A percentile compares a stretch with the other conserved stretches of the same genome.
Evolutionary conservation across 805 yeast species (phyloP).

Genomic region (Jamesozyma lodderae): DNA sequence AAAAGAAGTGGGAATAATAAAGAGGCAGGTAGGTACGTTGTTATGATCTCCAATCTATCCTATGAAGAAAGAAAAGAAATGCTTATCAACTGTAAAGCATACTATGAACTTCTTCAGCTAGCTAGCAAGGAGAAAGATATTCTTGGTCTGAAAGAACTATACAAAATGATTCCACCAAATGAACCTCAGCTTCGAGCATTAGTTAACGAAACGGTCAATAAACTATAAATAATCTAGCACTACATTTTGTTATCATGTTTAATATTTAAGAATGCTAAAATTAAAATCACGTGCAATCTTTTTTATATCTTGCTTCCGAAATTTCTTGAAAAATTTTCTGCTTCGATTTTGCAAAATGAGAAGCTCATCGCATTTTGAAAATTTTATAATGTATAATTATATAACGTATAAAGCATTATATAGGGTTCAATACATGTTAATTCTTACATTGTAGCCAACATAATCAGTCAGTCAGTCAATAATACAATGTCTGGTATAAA

Average conservation of each 20-base stretch:
- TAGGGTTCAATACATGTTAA: not conserved
- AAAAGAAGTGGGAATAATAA: conserved; percentile 44
- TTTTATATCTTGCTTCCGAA: too few species aligned
- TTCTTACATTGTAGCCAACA: not conserved
- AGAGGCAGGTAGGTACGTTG: conserved; percentile 53
- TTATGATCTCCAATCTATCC: conserved; percentile 38
- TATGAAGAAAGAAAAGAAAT: conserved; percentile 42
- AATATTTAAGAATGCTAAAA: not conserved
- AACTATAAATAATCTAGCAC: conserved; percentile 5
- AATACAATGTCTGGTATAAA: not conserved
- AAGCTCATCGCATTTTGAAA: conserved; percentile 17
- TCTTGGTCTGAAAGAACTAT: conserved; percentile 17
- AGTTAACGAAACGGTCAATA: conserved; percentile 15
- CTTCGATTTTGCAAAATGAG: conserved; percentile 2
- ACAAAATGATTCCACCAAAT: conserved; percentile 19
- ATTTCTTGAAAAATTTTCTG: conserved; percentile 22
- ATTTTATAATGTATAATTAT: not conserved
- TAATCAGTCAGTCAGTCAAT: not conserved
- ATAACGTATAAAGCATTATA: too few species aligned
- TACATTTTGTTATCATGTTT: not conserved
- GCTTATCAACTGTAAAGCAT: conserved; percentile 45
- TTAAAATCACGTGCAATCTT: not conserved
- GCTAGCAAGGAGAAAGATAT: conserved; percentile 24
- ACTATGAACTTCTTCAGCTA: conserved; percentile 35
- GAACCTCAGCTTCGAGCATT: conserved; percentile 19